phyloP scores from a whole-genome alignment of 2,329 filamentous ascomycete species.

The Capronia americana region DNA sequence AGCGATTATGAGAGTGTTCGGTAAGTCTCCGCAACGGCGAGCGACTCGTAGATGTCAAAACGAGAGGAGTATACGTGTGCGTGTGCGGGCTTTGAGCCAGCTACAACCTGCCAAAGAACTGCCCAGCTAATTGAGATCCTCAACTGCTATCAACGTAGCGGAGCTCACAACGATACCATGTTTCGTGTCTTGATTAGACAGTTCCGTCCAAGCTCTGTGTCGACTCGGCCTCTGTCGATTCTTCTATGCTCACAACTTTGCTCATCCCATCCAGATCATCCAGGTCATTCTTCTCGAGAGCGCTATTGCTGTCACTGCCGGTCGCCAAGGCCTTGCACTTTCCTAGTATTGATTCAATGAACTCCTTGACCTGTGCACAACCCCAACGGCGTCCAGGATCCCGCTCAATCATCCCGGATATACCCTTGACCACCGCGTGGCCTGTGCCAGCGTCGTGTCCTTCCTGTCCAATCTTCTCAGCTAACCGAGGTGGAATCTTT shows the following conservation, averaged over 20 bases:
- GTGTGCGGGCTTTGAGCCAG: background rate
- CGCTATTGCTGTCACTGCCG: background rate
- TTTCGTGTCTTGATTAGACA: background rate
- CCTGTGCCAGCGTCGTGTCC: slow-evolving; percentile 42
- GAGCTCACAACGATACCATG: background rate
- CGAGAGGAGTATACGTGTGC: background rate
- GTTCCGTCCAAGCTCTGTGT: background rate
- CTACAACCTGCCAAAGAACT: background rate
- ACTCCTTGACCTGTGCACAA: slow-evolving; percentile 46
- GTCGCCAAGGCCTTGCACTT: slow-evolving; percentile 5
- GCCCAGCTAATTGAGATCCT: background rate
- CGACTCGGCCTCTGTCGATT: background rate
- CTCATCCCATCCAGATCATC: background rate
- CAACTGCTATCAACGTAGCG: background rate
- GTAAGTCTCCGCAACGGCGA: background rate
- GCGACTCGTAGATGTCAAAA: background rate
- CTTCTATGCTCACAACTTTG: background rate
- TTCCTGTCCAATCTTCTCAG: slow-evolving; percentile 47
- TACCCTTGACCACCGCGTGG: slow-evolving; percentile 47
- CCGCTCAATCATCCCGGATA: slow-evolving; percentile 51
- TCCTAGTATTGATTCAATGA: slow-evolving; percentile 40
- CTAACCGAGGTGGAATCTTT: slow-evolving; percentile 48
- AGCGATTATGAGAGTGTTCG: no score
- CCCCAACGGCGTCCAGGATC: slow-evolving; percentile 47
- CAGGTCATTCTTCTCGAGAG: background rate